Evolutionary conservation across 495 filamentous ascomycete species (phyloP).

Genomic region (Xeromyces bisporus): DNA sequence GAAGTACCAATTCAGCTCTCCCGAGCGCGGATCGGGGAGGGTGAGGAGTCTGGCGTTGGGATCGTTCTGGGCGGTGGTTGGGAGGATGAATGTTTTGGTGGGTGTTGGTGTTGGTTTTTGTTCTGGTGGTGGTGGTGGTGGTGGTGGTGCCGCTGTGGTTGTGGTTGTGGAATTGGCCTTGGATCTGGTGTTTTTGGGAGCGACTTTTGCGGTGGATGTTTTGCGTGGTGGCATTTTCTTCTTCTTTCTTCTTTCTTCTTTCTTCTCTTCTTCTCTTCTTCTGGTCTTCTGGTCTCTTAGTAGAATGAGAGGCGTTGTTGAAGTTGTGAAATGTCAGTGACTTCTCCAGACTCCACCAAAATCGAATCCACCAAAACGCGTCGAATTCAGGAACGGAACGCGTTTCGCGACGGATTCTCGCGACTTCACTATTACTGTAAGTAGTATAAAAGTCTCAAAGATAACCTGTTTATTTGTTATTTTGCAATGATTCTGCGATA

Average conservation of each 20-base stretch:
- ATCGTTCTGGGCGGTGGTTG: conserved; percentile 41
- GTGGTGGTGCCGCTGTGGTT: conserved; percentile 20
- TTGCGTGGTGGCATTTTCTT: not conserved
- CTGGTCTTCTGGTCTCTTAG: no score
- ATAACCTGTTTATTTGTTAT: no score
- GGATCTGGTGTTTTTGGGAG: no score
- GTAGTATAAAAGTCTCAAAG: no score
- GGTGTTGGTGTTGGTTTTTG: conserved; percentile 18
- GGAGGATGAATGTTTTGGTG: conserved; percentile 66
- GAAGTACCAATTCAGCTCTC: conserved; percentile 50
- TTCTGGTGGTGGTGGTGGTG: conserved; percentile 5
- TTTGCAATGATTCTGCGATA: no score
- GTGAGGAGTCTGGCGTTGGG: conserved; percentile 56
- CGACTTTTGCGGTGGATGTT: not conserved
- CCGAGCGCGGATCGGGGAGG: conserved; percentile 61
- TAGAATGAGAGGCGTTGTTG: no score
- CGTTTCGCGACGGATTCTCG: no score
- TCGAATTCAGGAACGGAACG: no score
- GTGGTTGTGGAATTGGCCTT: conserved; percentile 1
- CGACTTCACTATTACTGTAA: no score
- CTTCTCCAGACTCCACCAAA: no score
- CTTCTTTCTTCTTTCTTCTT: not conserved
- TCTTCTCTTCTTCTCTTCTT: not conserved
- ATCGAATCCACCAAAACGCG: no score
- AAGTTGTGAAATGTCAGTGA: no score